Conservation (phyloP, 805 yeast species). For the Clavispora phyllophila region DNA sequence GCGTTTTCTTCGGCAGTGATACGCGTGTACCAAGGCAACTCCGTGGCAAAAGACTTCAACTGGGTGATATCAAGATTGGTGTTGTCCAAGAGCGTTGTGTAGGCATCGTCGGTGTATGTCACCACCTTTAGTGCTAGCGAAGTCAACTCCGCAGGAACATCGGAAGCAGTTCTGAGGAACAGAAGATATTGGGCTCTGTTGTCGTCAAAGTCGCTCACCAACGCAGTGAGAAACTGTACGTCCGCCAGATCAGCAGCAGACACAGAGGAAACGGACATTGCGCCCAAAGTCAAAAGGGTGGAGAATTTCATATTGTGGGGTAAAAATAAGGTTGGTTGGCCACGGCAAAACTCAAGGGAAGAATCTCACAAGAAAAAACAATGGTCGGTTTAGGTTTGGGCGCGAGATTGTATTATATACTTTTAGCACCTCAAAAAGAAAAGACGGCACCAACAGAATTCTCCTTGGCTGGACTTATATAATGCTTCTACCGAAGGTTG, state of each 20-base stretch:
- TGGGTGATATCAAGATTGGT: conserved; percentile 17
- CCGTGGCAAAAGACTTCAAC: conserved; percentile 29
- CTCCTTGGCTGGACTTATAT: not conserved
- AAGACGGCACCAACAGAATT: no score
- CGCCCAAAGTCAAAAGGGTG: conserved; percentile 9
- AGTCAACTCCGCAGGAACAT: conserved; percentile 27
- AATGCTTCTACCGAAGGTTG: not conserved
- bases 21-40: conserved; percentile 29
- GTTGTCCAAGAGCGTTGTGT: conserved; percentile 32
- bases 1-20: conserved; percentile 15
- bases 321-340: not conserved
- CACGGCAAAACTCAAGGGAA: not conserved
- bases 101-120: conserved; percentile 43
- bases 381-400: no score
- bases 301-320: conserved; percentile 16
- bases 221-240: conserved; percentile 28
- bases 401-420: no score
- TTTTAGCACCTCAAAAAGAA: no score
- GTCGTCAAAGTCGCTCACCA: conserved; percentile 30
- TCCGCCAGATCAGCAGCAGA: conserved; percentile 6
- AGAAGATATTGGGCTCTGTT: conserved; percentile 28
- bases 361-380: no score
- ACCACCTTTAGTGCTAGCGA: conserved; percentile 24
- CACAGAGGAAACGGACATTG: conserved; percentile 3
- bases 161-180: conserved; percentile 23